phyloP scores from a whole-genome alignment of 2,329 filamentous ascomycete species.

The Westerdykella aurantiaca region DNA sequence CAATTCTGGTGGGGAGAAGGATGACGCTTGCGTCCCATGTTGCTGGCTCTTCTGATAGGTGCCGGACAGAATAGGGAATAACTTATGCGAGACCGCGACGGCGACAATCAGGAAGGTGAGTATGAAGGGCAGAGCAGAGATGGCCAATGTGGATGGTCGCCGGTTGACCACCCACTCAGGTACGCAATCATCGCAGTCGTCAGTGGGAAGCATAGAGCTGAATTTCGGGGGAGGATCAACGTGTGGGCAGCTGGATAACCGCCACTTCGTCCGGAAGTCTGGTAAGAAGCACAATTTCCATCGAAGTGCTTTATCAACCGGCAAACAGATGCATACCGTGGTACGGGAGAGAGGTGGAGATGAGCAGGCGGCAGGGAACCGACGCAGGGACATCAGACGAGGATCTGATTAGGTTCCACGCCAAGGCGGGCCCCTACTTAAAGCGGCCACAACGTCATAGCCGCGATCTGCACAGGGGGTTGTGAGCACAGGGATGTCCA shows the following conservation, averaged over 20 bases:
- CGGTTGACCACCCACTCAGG: conserved; percentile 45
- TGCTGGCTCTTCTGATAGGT: conserved; percentile 55
- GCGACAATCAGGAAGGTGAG: conserved; percentile 62
- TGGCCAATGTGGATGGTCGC: conserved; percentile 47
- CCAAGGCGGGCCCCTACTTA: conserved; percentile 5
- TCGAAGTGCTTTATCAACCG: conserved; percentile 6
- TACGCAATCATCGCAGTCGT: conserved; percentile 54
- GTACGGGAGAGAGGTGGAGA: background rate
- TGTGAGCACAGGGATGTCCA: background rate
- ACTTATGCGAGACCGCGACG: conserved; percentile 57
- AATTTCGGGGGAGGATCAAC: conserved; percentile 1
- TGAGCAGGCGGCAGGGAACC: background rate
- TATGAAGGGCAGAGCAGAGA: conserved; percentile 64
- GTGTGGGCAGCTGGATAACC: conserved; percentile 10
- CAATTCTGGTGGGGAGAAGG: conserved; percentile 18
- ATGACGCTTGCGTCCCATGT: conserved; percentile 56
- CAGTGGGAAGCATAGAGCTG: conserved; percentile 28
- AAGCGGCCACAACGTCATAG: conserved; percentile 7
- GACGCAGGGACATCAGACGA: background rate
- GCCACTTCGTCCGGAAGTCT: conserved; percentile 14
- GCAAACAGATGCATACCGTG: background rate
- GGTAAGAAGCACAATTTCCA: conserved; percentile 18
- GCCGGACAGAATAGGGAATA: conserved; percentile 68
- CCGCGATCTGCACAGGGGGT: conserved; percentile 5
- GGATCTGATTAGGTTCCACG: background rate